phyloP scores from a whole-genome alignment of 805 yeast genomes.

The Starmerella potacharoeniae region DNA sequence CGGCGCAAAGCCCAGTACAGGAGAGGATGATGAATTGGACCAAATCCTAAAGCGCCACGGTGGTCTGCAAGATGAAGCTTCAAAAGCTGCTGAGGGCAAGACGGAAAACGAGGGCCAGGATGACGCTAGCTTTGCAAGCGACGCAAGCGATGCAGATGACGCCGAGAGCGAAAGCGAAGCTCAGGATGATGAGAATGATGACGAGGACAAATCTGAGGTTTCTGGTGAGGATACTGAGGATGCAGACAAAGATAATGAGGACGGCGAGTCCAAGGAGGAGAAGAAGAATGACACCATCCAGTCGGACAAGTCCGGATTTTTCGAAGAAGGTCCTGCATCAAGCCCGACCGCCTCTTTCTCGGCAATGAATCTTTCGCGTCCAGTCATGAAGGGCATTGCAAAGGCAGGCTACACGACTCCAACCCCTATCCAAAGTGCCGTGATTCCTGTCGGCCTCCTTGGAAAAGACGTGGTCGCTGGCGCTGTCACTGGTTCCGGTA shows the following conservation, averaged over 20 bases:
- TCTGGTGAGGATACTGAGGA: constrained; percentile 12
- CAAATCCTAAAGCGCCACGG: constrained; percentile 80
- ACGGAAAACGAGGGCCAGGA: constrained; percentile 38
- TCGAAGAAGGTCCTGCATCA: constrained; percentile 27
- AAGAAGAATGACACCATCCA: constrained; percentile 28
- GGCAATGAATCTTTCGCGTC: constrained; percentile 73
- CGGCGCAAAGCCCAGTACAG: constrained; percentile 58
- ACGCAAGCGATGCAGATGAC: not conserved
- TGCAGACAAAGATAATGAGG: constrained; percentile 14
- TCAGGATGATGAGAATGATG: constrained; percentile 27
- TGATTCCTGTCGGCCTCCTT: constrained; percentile 82
- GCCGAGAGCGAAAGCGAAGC: constrained; percentile 16
- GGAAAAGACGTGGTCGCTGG: constrained; percentile 98
- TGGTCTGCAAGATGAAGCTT: constrained; percentile 46
- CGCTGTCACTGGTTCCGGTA: constrained; percentile 99
- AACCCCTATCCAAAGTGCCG: constrained; percentile 85
- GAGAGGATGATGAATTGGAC: constrained; percentile 62
- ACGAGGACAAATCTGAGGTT: constrained; percentile 24
- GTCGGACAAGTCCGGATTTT: constrained; percentile 29
- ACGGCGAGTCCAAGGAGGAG: constrained; percentile 28
- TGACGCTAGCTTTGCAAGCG: constrained; percentile 24
- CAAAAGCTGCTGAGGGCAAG: constrained; percentile 34
- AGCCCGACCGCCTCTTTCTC: constrained; percentile 56
- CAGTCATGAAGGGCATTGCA: constrained; percentile 71
- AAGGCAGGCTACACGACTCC: constrained; percentile 78